Evolutionary conservation across 179 eudicot genomes (phyloP).

Genomic region (Nepenthes alata): DNA sequence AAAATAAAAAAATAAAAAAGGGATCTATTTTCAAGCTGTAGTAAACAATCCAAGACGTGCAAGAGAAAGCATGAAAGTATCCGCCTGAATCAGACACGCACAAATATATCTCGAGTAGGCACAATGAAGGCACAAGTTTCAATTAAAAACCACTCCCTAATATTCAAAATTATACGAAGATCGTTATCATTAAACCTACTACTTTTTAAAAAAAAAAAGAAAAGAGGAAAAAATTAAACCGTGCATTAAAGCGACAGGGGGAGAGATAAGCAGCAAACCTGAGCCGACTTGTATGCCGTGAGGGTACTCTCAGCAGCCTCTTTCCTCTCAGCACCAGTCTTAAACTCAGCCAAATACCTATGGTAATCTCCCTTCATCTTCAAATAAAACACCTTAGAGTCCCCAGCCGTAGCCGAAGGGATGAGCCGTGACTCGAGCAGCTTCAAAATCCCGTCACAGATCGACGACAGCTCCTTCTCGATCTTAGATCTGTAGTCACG

Average conservation of each 20-base stretch:
- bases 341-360: slow-evolving; percentile 1
- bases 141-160: too few species aligned
- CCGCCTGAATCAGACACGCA: too few species aligned
- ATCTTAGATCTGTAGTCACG: slow-evolving; percentile 1
- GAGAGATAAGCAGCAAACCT: not conserved
- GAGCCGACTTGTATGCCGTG: not conserved
- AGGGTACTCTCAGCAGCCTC: slow-evolving; percentile 2
- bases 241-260: not conserved
- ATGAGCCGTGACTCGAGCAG: not conserved
- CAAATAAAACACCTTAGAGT: slow-evolving; percentile 1
- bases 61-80: too few species aligned
- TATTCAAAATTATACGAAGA: too few species aligned
- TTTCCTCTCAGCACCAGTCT: not conserved
- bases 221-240: not conserved
- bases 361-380: slow-evolving; percentile 3
- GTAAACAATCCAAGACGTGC: too few species aligned
- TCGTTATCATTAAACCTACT: too few species aligned
- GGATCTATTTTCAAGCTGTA: too few species aligned
- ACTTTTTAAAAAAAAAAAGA: too few species aligned
- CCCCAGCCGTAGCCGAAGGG: not conserved
- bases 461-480: not conserved
- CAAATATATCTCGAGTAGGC: too few species aligned
- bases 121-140: not conserved
- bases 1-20: too few species aligned
- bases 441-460: not conserved